These are phyloP conservation scores for Annulohypoxylon maeteangense DNA, from an alignment of 495 filamentous ascomycete genomes.

Conservation along the genomic window DNA sequence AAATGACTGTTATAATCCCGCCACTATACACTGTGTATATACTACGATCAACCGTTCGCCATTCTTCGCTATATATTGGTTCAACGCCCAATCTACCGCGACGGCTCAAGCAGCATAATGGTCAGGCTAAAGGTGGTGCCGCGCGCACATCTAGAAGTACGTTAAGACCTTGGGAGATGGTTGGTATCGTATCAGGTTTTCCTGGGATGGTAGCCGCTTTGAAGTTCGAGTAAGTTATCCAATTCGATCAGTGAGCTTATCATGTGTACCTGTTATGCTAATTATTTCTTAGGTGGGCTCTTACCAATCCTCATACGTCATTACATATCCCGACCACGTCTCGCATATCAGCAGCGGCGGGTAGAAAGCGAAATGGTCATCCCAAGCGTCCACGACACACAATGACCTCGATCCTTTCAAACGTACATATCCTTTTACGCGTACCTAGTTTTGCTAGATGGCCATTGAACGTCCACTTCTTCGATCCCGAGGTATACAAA, in stretches of 20 bases:
- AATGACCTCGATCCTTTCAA: constrained; percentile 71
- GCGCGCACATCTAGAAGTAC: constrained; percentile 70
- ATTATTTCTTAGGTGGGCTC: constrained; percentile 79
- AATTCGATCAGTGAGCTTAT: neutral
- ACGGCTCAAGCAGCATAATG: constrained; percentile 91
- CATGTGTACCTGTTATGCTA: constrained; percentile 11
- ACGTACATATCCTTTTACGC: constrained; percentile 81
- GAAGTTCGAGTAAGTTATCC: constrained; percentile 87
- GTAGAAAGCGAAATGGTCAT: constrained; percentile 53
- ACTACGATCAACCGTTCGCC: constrained; percentile 78
- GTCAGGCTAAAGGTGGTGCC: constrained; percentile 80
- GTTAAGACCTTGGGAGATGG: constrained; percentile 94
- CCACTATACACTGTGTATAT: constrained; percentile 77
- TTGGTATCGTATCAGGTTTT: constrained; percentile 86
- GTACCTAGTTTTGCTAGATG: constrained; percentile 79
- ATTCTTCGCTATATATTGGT: constrained; percentile 80
- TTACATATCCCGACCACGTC: constrained; percentile 72
- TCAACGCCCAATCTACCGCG: constrained; percentile 88
- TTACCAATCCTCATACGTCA: constrained; percentile 82
- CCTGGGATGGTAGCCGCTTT: constrained; percentile 85
- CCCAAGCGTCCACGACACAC: constrained; percentile 66
- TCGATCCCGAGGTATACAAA: constrained; percentile 71
- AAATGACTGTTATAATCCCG: constrained; percentile 58
- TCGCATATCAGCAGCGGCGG: constrained; percentile 57
- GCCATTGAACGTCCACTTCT: constrained; percentile 88